phyloP scores from a whole-genome alignment of 345 rosid genomes.

The Populus alba region DNA sequence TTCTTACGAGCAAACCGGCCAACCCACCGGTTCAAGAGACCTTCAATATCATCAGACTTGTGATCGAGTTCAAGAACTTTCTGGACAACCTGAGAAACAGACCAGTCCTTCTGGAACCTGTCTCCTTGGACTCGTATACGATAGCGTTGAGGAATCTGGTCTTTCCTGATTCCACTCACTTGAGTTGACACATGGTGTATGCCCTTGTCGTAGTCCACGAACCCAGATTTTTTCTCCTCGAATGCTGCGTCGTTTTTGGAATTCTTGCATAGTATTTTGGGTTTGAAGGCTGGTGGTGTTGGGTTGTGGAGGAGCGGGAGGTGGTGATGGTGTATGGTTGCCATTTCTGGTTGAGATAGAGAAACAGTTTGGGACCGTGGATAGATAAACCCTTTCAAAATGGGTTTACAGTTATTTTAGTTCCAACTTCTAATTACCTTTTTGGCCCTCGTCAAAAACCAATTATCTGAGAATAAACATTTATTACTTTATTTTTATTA shows the following conservation, averaged over 20 bases:
- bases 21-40: conserved; percentile 69
- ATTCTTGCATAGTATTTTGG: conserved; percentile 30
- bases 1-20: conserved; percentile 86
- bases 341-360: conserved; percentile 13
- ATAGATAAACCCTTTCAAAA: too few relatives aligned
- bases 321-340: conserved; percentile 8
- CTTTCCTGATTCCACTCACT: conserved; percentile 58
- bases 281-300: neutral
- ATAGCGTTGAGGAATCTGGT: conserved; percentile 58
- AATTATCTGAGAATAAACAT: too few relatives aligned
- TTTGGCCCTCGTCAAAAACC: too few relatives aligned
- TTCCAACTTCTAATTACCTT: too few relatives aligned
- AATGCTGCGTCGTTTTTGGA: conserved; percentile 38
- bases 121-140: conserved; percentile 55
- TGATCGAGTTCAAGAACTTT: conserved; percentile 51
- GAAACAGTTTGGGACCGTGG: neutral
- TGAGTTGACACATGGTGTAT: conserved; percentile 58
- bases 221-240: conserved; percentile 48
- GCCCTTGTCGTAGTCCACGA: conserved; percentile 80
- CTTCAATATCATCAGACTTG: conserved; percentile 49
- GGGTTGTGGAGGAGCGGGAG: conserved; percentile 8
- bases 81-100: conserved; percentile 63
- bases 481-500: too few relatives aligned
- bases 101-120: conserved; percentile 89
- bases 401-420: too few relatives aligned